phyloP scores from a whole-genome alignment of 352 stramenopile genomes.

The Pythium pyrilobum region DNA sequence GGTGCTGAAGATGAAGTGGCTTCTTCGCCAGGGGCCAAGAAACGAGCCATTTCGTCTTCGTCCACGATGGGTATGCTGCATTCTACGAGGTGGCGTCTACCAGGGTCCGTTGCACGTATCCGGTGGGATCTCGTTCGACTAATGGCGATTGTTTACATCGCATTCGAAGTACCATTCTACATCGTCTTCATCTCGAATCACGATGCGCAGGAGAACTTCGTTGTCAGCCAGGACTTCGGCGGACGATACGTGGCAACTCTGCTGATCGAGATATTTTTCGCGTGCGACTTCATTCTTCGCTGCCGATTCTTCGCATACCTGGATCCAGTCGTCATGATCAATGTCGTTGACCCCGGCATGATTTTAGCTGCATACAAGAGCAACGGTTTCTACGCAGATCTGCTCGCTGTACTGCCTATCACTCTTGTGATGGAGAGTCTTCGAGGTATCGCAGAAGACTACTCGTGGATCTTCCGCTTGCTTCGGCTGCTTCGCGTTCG shows the following conservation, averaged over 20 bases:
- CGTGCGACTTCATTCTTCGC: conserved; percentile 37
- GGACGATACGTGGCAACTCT: conserved; percentile 31
- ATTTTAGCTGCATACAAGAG: conserved; percentile 58
- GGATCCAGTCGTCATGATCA: conserved; percentile 54
- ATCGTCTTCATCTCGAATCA: conserved; percentile 55
- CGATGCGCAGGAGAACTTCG: conserved; percentile 42
- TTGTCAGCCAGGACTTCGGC: conserved; percentile 25
- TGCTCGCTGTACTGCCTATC: conserved; percentile 43
- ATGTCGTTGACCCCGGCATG: conserved; percentile 42
- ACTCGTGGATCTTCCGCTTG: conserved; percentile 37
- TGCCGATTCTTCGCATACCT: conserved; percentile 50
- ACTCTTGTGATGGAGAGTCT: conserved; percentile 41
- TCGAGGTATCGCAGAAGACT: conserved; percentile 20
- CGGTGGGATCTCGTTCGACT: conserved; percentile 47
- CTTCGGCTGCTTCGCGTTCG: conserved; percentile 47
- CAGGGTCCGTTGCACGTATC: conserved; percentile 45
- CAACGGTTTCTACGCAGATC: conserved; percentile 49
- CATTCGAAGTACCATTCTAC: conserved; percentile 70
- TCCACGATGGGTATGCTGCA: neutral
- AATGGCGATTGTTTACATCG: conserved; percentile 38
- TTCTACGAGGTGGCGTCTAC: conserved; percentile 29
- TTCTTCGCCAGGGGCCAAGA: neutral
- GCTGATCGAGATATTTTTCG: conserved; percentile 48
- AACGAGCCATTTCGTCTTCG: neutral
- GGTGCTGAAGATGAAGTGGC: conserved; percentile 15